A percentile compares a stretch with the other conserved stretches of the same genome.
Conservation (phyloP, 225 moss, liverwort and hornwort genomes). For the Bryoerythrophyllum caledonicum region DNA sequence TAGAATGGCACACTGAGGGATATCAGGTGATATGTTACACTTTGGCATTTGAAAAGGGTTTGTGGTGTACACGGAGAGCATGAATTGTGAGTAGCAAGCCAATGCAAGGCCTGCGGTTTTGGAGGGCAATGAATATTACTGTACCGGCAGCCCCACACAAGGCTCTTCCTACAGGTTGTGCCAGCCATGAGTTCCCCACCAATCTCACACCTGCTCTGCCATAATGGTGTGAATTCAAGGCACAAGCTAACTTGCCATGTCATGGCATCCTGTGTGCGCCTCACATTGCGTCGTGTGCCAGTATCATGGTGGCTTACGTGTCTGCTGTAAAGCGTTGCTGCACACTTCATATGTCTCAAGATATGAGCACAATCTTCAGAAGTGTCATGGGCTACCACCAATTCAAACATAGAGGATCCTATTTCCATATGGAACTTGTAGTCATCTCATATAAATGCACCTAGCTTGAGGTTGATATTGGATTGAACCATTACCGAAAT, state of each 20-base stretch:
- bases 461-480: too few species aligned
- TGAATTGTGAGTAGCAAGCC: neutral
- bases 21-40: too few species aligned
- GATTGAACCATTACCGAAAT: too few species aligned
- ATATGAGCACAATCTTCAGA: neutral
- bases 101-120: neutral
- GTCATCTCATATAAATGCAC: too few species aligned
- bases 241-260: neutral
- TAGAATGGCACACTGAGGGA: too few species aligned
- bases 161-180: neutral
- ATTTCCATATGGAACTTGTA: too few species aligned
- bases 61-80: neutral
- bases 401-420: too few species aligned
- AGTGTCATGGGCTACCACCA: neutral
- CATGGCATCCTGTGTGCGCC: neutral
- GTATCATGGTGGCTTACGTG: neutral
- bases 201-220: constrained; percentile 1
- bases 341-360: neutral
- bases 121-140: neutral
- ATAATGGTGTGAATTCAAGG: neutral
- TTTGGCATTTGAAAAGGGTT: neutral
- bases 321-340: neutral
- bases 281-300: neutral
- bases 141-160: neutral
- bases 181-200: constrained; percentile 1